Evolutionary conservation across 1,284 basidiomycete genomes (phyloP).

Genomic region (Butyriboletus appendiculatus): DNA sequence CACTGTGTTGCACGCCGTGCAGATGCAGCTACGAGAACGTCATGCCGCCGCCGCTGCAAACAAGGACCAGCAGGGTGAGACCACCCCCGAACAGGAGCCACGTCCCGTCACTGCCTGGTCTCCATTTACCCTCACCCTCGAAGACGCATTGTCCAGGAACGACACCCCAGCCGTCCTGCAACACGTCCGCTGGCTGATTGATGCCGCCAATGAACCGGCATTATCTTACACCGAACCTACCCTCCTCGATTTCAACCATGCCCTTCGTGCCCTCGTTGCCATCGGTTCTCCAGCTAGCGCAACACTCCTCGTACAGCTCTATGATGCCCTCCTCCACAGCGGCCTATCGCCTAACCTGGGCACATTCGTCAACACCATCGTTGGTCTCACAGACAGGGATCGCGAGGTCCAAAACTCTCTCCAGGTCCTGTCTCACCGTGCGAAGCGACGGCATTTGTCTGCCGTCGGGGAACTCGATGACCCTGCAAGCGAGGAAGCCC

Average conservation of each 20-base stretch:
- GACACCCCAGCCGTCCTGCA: slow-evolving; percentile 8
- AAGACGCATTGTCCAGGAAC: slow-evolving; percentile 22
- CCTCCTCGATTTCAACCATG: slow-evolving; percentile 64
- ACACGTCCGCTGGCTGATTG: slow-evolving; percentile 26
- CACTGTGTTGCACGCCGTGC: slow-evolving; percentile 60
- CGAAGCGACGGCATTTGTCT: slow-evolving; percentile 37
- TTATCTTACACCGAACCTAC: slow-evolving; percentile 23
- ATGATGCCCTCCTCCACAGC: slow-evolving; percentile 74
- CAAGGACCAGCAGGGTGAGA: slow-evolving; percentile 22
- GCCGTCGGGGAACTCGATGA: slow-evolving; percentile 19
- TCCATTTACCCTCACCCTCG: slow-evolving; percentile 21
- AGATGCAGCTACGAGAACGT: slow-evolving; percentile 55
- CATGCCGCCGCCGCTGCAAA: slow-evolving; percentile 49
- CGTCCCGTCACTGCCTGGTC: slow-evolving; percentile 35
- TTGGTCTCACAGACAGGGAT: slow-evolving; percentile 73
- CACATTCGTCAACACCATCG: slow-evolving; percentile 75
- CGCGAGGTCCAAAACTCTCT: slow-evolving; percentile 60
- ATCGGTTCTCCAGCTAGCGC: slow-evolving; percentile 55
- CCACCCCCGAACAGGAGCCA: slow-evolving; percentile 14
- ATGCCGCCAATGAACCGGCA: slow-evolving; percentile 16
- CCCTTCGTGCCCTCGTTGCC: slow-evolving; percentile 51
- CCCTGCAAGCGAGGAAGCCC: slow-evolving; percentile 14
- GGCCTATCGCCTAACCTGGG: slow-evolving; percentile 64
- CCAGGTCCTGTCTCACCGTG: slow-evolving; percentile 43
- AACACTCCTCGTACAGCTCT: slow-evolving; percentile 63